Percentiles rank a stretch among this genome's conserved stretches.
phyloP scores from a whole-genome alignment of 192 early-diverging fungal genomes.

The Dimargaris verticillata region DNA sequence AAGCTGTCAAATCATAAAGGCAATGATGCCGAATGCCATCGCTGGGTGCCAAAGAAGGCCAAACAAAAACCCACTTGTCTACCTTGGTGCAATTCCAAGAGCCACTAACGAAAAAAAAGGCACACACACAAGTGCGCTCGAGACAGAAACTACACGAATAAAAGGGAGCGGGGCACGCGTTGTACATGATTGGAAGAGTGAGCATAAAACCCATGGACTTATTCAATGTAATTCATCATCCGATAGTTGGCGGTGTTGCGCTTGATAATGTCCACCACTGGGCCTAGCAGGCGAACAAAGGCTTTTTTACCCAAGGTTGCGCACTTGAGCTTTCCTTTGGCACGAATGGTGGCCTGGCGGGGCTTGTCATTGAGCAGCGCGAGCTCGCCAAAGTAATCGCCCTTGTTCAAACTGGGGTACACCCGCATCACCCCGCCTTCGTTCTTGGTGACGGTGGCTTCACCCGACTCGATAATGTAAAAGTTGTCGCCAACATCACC shows the following conservation, averaged over 20 bases:
- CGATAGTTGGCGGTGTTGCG: conserved; percentile 86
- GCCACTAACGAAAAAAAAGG: too few relatives aligned
- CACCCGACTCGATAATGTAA: conserved; percentile 89
- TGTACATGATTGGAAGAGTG: too few relatives aligned
- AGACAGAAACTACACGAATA: too few relatives aligned
- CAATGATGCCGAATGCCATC: too few relatives aligned
- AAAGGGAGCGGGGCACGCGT: too few relatives aligned
- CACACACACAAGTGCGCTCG: too few relatives aligned
- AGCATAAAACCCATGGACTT: too few relatives aligned
- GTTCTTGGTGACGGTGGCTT: conserved; percentile 69
- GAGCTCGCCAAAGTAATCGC: conserved; percentile 96
- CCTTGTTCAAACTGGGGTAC: conserved; percentile 53
- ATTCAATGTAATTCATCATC: conserved; percentile 12
- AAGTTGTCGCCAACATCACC: conserved; percentile 89
- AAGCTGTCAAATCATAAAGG: too few relatives aligned
- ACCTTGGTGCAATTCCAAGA: too few relatives aligned
- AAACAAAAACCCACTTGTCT: too few relatives aligned
- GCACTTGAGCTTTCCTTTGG: conserved; percentile 81
- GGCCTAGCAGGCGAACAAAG: conserved; percentile 86
- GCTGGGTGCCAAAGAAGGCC: too few relatives aligned
- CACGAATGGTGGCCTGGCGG: conserved; percentile 73
- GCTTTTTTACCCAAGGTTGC: conserved; percentile 90
- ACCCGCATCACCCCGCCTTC: conserved; percentile 61
- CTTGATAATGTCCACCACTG: conserved; percentile 88
- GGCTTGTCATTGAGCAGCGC: conserved; percentile 90